These are phyloP conservation scores for Vitis labrusca DNA, from an alignment of 164 flowering plant species.

Conservation along the genomic window DNA sequence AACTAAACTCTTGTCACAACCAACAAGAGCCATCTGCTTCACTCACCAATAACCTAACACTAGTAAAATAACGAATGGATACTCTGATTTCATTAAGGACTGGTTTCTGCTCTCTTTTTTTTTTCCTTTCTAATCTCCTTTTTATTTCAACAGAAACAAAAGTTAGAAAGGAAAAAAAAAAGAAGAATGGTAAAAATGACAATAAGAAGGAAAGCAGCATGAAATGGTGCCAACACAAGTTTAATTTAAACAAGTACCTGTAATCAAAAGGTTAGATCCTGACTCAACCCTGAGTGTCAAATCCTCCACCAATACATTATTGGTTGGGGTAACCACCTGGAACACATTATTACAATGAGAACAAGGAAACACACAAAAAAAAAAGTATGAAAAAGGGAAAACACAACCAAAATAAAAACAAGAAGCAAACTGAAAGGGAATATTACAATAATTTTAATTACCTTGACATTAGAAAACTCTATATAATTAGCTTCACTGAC, in stretches of 20 bases:
- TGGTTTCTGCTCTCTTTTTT: too few species aligned
- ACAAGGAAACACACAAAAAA: not conserved
- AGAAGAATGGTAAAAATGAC: not conserved
- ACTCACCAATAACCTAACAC: too few species aligned
- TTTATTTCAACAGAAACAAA: too few species aligned
- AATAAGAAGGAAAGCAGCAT: not conserved
- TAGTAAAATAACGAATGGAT: too few species aligned
- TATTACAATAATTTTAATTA: constrained; percentile 10
- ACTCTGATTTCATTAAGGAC: too few species aligned
- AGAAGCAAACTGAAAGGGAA: not conserved
- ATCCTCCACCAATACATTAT: constrained; percentile 88
- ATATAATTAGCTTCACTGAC: constrained; percentile 82
- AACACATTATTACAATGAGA: constrained; percentile 15
- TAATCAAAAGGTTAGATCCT: constrained; percentile 94
- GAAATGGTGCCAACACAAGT: not conserved
- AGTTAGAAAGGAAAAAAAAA: not conserved
- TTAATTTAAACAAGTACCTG: constrained; percentile 49
- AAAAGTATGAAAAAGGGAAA: too few species aligned
- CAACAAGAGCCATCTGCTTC: too few species aligned
- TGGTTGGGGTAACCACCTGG: constrained; percentile 98
- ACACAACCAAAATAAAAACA: not conserved
- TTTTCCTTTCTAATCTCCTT: too few species aligned
- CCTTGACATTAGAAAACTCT: constrained; percentile 92
- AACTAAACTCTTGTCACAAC: too few species aligned
- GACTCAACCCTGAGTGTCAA: constrained; percentile 76